These are phyloP conservation scores for Jacaranda mimosifolia DNA, from an alignment of 257 asterid species.

Conservation along the genomic window DNA sequence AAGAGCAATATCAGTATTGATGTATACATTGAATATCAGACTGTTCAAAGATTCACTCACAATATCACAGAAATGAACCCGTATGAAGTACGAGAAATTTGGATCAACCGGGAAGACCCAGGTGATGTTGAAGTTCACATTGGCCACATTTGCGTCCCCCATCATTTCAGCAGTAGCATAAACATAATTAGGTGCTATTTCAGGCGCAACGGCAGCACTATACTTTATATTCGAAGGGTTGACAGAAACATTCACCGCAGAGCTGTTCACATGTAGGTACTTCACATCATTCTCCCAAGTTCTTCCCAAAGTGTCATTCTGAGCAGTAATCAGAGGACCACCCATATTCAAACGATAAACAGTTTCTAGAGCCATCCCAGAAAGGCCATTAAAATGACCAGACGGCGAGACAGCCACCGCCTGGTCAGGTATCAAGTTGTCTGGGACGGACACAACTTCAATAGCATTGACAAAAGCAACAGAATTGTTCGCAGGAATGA, in stretches of 20 bases:
- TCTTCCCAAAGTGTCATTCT: constrained; percentile 78
- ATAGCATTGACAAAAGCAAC: constrained; percentile 79
- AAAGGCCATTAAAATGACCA: constrained; percentile 52
- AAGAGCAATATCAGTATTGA: constrained; percentile 62
- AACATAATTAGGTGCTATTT: constrained; percentile 71
- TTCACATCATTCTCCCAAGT: constrained; percentile 76
- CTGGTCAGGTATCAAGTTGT: constrained; percentile 60
- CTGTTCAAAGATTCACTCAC: constrained; percentile 72
- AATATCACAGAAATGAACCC: constrained; percentile 80
- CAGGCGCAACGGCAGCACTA: constrained; percentile 51
- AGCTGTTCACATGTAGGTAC: constrained; percentile 76
- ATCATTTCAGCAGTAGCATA: constrained; percentile 81
- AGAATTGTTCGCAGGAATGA: constrained; percentile 61
- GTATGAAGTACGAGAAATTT: constrained; percentile 56
- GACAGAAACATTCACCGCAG: constrained; percentile 61
- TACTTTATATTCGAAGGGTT: constrained; percentile 61
- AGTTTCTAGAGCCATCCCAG: constrained; percentile 63
- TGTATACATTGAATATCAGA: constrained; percentile 61
- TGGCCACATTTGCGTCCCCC: constrained; percentile 70
- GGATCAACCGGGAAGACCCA: constrained; percentile 79
- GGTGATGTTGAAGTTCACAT: constrained; percentile 74
- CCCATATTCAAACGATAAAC: constrained; percentile 80
- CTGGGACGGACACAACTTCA: constrained; percentile 73
- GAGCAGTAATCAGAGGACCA: constrained; percentile 70
- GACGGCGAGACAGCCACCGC: constrained; percentile 48